Evolutionary conservation across 2,329 filamentous ascomycete species (phyloP).

Genomic region (Hypomyces rosellus): DNA sequence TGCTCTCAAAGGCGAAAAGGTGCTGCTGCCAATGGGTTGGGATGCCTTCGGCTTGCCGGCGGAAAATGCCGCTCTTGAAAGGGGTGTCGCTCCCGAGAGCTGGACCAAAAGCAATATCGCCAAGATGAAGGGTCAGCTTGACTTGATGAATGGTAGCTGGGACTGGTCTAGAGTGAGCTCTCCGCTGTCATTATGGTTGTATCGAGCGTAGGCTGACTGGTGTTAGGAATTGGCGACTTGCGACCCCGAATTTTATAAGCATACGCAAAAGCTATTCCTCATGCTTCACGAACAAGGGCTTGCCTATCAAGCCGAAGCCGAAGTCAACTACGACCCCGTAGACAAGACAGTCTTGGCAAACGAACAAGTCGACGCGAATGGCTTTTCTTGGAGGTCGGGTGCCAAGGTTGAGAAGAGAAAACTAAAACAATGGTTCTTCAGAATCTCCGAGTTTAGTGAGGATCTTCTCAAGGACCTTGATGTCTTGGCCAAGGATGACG

Average conservation of each 20-base stretch:
- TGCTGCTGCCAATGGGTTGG: constrained; percentile 90
- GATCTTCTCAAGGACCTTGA: constrained; percentile 66
- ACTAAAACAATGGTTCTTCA: constrained; percentile 85
- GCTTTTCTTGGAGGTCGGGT: constrained; percentile 80
- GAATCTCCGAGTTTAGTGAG: constrained; percentile 73
- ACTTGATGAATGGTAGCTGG: constrained; percentile 73
- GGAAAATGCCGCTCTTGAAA: constrained; percentile 84
- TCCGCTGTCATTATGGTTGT: too few relatives aligned
- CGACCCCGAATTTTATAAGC: constrained; percentile 79
- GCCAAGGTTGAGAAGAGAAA: constrained; percentile 74
- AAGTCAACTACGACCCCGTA: constrained; percentile 87
- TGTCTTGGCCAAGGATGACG: constrained; percentile 51
- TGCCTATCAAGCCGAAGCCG: constrained; percentile 74
- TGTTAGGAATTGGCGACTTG: constrained; percentile 74
- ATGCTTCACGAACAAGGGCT: constrained; percentile 67
- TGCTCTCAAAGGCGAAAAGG: constrained; percentile 65
- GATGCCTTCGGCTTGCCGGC: constrained; percentile 87
- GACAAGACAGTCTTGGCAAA: constrained; percentile 88
- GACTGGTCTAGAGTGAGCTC: constrained; percentile 71
- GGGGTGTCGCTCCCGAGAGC: constrained; percentile 65
- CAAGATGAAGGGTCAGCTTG: constrained; percentile 78
- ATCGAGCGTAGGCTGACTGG: not conserved
- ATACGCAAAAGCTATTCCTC: constrained; percentile 81
- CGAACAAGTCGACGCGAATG: constrained; percentile 85
- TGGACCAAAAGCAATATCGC: constrained; percentile 80